Percentiles rank a stretch among this genome's conserved stretches.
These are phyloP conservation scores for Penicillium corylophilum DNA, from an alignment of 2,329 filamentous ascomycete species.

Conservation along the genomic window DNA sequence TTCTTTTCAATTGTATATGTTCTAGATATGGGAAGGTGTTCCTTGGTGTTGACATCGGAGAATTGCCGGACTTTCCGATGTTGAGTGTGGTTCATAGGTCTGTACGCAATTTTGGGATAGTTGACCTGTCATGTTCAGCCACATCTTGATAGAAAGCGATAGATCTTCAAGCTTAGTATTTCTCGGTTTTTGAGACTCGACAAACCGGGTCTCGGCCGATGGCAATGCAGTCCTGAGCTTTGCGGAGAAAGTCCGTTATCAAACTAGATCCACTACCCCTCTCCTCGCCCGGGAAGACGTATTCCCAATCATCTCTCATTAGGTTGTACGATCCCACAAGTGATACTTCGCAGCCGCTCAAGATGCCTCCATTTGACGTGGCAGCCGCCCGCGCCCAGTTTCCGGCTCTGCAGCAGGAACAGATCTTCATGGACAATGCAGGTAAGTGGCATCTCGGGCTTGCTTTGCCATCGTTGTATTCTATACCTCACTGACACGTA, in stretches of 20 bases:
- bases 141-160: background rate
- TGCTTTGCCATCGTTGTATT: background rate
- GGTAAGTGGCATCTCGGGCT: slow-evolving; percentile 11
- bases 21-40: background rate
- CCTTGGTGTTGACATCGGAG: background rate
- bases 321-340: too few species aligned
- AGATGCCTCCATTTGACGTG: slow-evolving; percentile 53
- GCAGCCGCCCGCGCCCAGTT: slow-evolving; percentile 59
- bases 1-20: background rate
- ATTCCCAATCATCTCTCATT: background rate
- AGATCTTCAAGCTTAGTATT: background rate
- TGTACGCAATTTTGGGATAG: background rate
- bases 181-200: background rate
- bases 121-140: background rate
- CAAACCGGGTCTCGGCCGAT: background rate
- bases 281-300: background rate
- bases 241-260: slow-evolving; percentile 31
- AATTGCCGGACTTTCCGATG: background rate
- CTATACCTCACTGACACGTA: background rate
- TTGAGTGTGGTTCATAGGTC: background rate
- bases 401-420: slow-evolving; percentile 64
- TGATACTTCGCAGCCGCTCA: slow-evolving; percentile 5
- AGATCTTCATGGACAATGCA: slow-evolving; percentile 74
- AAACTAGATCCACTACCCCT: slow-evolving; percentile 16
- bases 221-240: slow-evolving; percentile 19